Percentiles rank a stretch among this genome's conserved stretches.
phyloP scores from a whole-genome alignment of 257 asterid species.

The Solanum neorickii region DNA sequence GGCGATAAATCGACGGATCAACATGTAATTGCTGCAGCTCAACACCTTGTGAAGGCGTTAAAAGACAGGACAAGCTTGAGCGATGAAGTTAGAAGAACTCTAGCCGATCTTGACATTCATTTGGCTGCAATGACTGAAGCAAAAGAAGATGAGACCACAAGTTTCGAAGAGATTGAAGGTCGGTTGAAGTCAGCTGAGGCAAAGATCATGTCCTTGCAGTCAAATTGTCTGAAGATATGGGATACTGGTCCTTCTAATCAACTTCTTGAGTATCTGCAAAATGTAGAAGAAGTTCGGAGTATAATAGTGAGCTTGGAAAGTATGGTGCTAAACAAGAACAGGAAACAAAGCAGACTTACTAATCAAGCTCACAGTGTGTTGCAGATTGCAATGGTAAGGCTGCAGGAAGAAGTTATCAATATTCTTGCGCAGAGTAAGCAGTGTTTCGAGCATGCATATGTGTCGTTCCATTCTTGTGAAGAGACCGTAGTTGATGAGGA shows the following conservation, averaged over 20 bases:
- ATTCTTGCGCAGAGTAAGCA: constrained; percentile 37
- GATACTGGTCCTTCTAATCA: constrained; percentile 15
- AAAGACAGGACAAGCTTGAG: constrained; percentile 19
- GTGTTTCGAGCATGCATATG: constrained; percentile 16
- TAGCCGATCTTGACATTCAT: constrained; percentile 28
- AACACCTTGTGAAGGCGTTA: constrained; percentile 49
- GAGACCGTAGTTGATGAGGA: constrained; percentile 21
- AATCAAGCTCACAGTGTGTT: constrained; percentile 25
- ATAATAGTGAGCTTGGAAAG: constrained; percentile 8
- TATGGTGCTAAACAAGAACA: background rate
- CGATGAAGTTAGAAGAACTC: constrained; percentile 12
- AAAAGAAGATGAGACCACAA: constrained; percentile 11
- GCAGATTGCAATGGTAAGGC: constrained; percentile 49
- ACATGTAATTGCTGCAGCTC: constrained; percentile 44
- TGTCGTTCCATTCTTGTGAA: constrained; percentile 5
- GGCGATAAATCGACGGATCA: constrained; percentile 10
- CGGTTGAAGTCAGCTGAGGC: constrained; percentile 24
- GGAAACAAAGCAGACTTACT: constrained; percentile 13
- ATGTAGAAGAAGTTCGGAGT: constrained; percentile 34
- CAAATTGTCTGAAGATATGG: constrained; percentile 30
- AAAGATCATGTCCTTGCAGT: constrained; percentile 24
- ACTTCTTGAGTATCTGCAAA: constrained; percentile 26
- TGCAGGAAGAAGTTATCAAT: constrained; percentile 35
- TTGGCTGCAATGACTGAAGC: constrained; percentile 21
- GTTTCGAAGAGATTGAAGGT: constrained; percentile 16